These are phyloP conservation scores for Lentinus tigrinus DNA, from an alignment of 768 basidiomycete genomes.

Conservation along the genomic window DNA sequence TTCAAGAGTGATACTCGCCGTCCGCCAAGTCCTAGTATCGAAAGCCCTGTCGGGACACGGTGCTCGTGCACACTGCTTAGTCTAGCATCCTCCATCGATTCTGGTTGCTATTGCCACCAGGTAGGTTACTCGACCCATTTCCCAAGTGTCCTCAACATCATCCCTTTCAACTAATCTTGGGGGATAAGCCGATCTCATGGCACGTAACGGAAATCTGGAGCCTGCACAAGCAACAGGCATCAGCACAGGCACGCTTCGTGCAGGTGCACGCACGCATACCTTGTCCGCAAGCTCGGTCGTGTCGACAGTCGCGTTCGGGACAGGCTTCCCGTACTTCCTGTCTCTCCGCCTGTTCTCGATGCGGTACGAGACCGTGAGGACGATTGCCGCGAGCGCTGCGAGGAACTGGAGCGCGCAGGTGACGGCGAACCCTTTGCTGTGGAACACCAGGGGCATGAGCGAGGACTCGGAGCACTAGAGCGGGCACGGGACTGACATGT, in stretches of 20 bases:
- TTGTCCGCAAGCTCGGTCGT: slow-evolving; percentile 25
- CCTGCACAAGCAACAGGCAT: background rate
- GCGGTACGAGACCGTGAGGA: slow-evolving; percentile 19
- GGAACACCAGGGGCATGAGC: background rate
- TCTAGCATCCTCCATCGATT: no score
- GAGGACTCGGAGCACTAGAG: background rate
- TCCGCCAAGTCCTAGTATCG: no score
- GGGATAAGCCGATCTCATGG: background rate
- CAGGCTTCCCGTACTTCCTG: slow-evolving; percentile 19
- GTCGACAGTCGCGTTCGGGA: slow-evolving; percentile 23
- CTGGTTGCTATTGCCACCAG: no score
- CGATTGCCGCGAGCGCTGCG: slow-evolving; percentile 14
- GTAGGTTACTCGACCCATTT: no score
- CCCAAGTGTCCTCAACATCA: no score
- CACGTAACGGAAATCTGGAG: slow-evolving; percentile 8
- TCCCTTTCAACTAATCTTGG: no score
- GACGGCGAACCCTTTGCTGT: slow-evolving; percentile 23
- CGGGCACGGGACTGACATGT: slow-evolving; percentile 27
- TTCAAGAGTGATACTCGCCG: no score
- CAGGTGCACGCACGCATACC: slow-evolving; percentile 6
- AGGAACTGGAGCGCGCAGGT: slow-evolving; percentile 24
- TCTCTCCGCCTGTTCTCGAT: slow-evolving; percentile 19
- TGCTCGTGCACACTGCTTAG: no score
- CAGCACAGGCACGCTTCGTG: no score
- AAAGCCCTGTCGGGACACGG: no score